These are phyloP conservation scores for Pichia sp. DNA, from an alignment of 1,139 yeast species.

Conservation along the genomic window DNA sequence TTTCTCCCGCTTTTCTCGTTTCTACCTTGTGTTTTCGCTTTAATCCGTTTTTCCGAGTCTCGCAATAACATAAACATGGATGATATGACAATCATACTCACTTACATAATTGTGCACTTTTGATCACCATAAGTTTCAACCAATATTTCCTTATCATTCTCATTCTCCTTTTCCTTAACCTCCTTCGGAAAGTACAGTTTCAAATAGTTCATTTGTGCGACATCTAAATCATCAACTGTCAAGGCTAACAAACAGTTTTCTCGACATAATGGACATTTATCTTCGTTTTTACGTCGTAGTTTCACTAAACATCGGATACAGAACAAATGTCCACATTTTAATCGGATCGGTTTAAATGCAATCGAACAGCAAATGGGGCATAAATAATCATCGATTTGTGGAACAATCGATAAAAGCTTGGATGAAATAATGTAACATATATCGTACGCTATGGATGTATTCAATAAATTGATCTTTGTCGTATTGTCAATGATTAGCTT, in stretches of 20 bases:
- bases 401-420: slow-evolving; percentile 49
- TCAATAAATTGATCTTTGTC: slow-evolving; percentile 29
- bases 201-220: slow-evolving; percentile 46
- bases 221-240: slow-evolving; percentile 54
- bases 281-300: slow-evolving; percentile 50
- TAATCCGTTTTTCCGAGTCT: too few relatives aligned
- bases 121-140: slow-evolving; percentile 33
- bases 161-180: slow-evolving; percentile 53
- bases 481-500: slow-evolving; percentile 31
- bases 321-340: slow-evolving; percentile 59
- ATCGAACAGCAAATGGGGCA: slow-evolving; percentile 68
- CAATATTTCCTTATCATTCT: slow-evolving; percentile 50
- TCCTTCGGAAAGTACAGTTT: slow-evolving; percentile 60
- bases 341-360: slow-evolving; percentile 63
- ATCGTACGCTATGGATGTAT: slow-evolving; percentile 47
- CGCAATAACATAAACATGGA: too few relatives aligned
- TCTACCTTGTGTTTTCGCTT: too few relatives aligned
- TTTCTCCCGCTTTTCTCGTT: too few relatives aligned
- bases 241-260: slow-evolving; percentile 49
- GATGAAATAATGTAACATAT: slow-evolving; percentile 52
- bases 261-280: slow-evolving; percentile 65
- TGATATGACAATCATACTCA: too few relatives aligned
- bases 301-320: slow-evolving; percentile 68
- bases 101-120: too few relatives aligned
- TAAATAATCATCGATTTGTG: slow-evolving; percentile 67